A percentile compares a stretch with the other conserved stretches of the same genome.
These are phyloP conservation scores for Anethum foeniculum DNA, from an alignment of 140 eudicot genomes.

Conservation along the genomic window DNA sequence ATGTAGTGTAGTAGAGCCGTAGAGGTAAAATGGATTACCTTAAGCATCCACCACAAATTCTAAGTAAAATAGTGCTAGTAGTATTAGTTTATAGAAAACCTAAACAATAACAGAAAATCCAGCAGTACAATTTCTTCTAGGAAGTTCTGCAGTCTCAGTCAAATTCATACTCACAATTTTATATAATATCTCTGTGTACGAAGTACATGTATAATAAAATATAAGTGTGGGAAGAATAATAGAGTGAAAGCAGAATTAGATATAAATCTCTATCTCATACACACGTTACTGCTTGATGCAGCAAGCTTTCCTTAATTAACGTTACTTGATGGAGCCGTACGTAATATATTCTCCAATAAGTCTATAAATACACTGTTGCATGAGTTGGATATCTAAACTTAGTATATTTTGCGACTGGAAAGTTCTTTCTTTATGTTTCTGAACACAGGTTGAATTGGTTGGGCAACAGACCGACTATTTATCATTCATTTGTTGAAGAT, in stretches of 20 bases:
- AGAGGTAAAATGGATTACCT: not conserved
- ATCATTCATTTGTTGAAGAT: too few relatives aligned
- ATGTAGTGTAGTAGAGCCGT: too few relatives aligned
- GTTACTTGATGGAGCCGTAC: not conserved
- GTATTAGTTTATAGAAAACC: not conserved
- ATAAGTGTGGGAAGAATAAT: not conserved
- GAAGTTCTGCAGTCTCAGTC: not conserved
- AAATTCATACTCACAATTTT: not conserved
- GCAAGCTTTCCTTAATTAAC: not conserved
- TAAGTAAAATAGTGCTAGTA: too few relatives aligned
- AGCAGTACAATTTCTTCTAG: not conserved
- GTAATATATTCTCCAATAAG: too few relatives aligned
- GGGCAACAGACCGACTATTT: too few relatives aligned
- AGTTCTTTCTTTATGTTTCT: too few relatives aligned
- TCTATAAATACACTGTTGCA: too few relatives aligned
- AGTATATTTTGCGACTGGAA: too few relatives aligned
- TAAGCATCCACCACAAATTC: not conserved
- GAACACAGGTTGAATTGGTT: too few relatives aligned
- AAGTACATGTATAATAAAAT: not conserved
- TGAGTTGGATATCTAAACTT: too few relatives aligned
- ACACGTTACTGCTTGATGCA: not conserved
- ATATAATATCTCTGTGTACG: not conserved
- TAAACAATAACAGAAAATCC: not conserved
- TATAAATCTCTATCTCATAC: not conserved
- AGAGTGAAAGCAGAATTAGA: conserved; percentile 3